A percentile compares a stretch with the other conserved stretches of the same genome.
Conservation (phyloP, 805 yeast genomes). For the Hyphopichia homilentoma region DNA sequence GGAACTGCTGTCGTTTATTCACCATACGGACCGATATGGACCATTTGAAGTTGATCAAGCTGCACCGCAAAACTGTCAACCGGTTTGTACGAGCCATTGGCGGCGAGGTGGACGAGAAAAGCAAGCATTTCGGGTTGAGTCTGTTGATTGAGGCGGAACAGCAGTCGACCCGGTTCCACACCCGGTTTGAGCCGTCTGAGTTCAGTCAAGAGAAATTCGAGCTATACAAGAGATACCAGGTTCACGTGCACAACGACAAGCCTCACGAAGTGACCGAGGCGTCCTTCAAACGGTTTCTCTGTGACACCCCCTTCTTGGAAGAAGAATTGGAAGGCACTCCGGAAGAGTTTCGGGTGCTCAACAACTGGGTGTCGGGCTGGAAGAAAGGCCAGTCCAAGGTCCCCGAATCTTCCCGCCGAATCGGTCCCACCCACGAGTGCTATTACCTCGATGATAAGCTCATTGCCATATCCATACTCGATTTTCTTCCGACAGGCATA, state of each 20-base stretch:
- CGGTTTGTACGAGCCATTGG: constrained; percentile 47
- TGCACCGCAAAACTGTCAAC: constrained; percentile 62
- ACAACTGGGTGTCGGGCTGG: constrained; percentile 36
- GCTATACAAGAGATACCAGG: constrained; percentile 67
- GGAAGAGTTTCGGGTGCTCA: constrained; percentile 37
- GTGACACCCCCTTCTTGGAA: constrained; percentile 58
- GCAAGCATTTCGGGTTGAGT: constrained; percentile 16
- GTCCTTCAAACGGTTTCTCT: constrained; percentile 63
- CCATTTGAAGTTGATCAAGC: constrained; percentile 52
- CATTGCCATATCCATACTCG: constrained; percentile 74
- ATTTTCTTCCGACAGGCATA: constrained; percentile 68
- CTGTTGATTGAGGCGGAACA: constrained; percentile 41
- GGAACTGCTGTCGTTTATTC: constrained; percentile 76
- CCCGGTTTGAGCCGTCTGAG: constrained; percentile 50
- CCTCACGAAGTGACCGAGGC: constrained; percentile 40
- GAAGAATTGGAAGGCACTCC: constrained; percentile 18
- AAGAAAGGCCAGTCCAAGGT: neutral
- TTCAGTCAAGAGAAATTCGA: constrained; percentile 57
- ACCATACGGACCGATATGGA: constrained; percentile 64
- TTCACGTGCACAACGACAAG: constrained; percentile 61
- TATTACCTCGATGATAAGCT: constrained; percentile 62
- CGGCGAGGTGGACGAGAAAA: constrained; percentile 8
- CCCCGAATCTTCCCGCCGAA: constrained; percentile 10
- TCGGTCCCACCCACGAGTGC: constrained; percentile 76
- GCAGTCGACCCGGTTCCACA: constrained; percentile 26